Conservation (phyloP, 768 basidiomycete genomes). For the Auriculariales sp. region DNA sequence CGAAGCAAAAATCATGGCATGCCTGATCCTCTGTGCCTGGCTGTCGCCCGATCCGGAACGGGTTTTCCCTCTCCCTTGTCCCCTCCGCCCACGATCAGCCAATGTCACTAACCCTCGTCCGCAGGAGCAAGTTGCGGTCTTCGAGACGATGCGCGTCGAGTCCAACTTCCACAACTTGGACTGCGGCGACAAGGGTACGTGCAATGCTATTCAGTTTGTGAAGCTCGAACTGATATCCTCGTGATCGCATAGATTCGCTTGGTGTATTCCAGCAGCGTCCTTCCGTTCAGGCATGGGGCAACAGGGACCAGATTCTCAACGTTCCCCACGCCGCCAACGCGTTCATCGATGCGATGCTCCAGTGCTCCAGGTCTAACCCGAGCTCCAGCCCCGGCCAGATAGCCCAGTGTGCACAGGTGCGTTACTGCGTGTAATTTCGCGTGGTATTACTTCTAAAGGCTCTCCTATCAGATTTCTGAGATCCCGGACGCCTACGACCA, state of each 20-base stretch:
- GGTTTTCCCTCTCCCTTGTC: too few relatives aligned
- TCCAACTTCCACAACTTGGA: background rate
- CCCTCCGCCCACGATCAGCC: too few relatives aligned
- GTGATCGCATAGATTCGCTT: too few relatives aligned
- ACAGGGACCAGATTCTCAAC: background rate
- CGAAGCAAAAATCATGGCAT: too few relatives aligned
- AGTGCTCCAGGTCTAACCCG: background rate
- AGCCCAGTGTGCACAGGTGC: background rate
- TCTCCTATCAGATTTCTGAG: background rate
- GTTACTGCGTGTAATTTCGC: background rate
- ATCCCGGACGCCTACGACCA: background rate
- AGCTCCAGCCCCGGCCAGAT: background rate
- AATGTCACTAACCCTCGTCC: too few relatives aligned
- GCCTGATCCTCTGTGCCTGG: too few relatives aligned
- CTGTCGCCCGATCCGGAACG: too few relatives aligned
- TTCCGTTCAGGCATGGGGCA: background rate
- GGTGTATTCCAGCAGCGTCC: conserved; percentile 1
- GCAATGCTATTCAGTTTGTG: too few relatives aligned
- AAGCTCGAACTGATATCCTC: too few relatives aligned
- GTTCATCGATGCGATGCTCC: background rate
- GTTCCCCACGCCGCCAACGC: background rate
- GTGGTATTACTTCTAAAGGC: background rate
- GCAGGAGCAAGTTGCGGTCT: background rate
- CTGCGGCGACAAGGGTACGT: background rate
- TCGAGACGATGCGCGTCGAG: background rate